These are phyloP conservation scores for Fraxinus sp. DNA, from an alignment of 305 asterid genomes.

Conservation along the genomic window DNA sequence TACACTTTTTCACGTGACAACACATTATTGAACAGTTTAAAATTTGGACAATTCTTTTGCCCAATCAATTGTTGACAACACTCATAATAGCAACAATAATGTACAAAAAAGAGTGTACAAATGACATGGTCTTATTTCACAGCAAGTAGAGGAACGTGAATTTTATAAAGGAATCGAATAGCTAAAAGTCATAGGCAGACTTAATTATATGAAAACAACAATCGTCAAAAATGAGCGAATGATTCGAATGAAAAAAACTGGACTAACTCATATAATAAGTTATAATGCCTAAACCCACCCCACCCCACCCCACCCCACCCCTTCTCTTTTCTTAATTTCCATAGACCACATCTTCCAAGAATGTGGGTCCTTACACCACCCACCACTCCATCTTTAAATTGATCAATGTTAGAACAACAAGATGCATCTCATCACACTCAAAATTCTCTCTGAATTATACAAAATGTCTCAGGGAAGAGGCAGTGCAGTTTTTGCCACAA, in stretches of 20 bases:
- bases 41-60: too few relatives aligned
- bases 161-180: too few relatives aligned
- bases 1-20: too few relatives aligned
- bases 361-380: neutral
- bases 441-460: neutral
- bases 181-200: neutral
- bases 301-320: neutral
- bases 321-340: neutral
- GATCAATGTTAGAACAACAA: neutral
- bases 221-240: neutral
- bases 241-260: neutral
- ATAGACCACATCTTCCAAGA: neutral
- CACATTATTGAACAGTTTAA: too few relatives aligned
- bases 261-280: neutral
- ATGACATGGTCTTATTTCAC: too few relatives aligned
- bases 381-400: neutral
- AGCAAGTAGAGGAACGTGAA: too few relatives aligned
- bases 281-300: neutral
- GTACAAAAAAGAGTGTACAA: too few relatives aligned
- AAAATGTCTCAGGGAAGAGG: neutral
- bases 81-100: too few relatives aligned
- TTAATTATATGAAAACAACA: neutral
- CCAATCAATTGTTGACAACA: too few relatives aligned
- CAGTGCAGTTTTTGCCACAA: constrained; percentile 2
- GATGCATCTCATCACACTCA: neutral